These are phyloP conservation scores for Coemansia asiatica DNA, from an alignment of 192 early-diverging fungal species.

Conservation along the genomic window DNA sequence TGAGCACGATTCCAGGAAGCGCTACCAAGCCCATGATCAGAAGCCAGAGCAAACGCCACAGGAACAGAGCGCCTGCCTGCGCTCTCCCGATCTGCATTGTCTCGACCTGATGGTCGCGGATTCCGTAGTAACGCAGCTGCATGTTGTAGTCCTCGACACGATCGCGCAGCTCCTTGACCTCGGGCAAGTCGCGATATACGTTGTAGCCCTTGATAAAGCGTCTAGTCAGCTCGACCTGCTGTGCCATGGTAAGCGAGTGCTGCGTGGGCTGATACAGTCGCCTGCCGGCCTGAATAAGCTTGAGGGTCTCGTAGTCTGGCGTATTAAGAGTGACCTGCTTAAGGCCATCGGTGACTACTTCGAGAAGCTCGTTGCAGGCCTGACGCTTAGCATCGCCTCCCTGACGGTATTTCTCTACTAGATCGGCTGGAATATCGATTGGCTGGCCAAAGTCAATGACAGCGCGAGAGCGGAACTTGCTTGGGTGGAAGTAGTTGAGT, in stretches of 20 bases:
- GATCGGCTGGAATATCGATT: conserved; percentile 72
- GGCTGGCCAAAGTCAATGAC: conserved; percentile 96
- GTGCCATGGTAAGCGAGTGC: conserved; percentile 79
- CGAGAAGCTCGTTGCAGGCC: conserved; percentile 79
- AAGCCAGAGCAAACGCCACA: conserved; percentile 70
- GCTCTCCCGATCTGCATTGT: conserved; percentile 68
- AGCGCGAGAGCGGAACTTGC: conserved; percentile 93
- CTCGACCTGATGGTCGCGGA: conserved; percentile 95
- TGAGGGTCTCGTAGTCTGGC: conserved; percentile 81
- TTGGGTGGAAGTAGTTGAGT: conserved; percentile 95
- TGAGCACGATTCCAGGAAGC: conserved; percentile 77
- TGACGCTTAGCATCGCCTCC: conserved; percentile 83
- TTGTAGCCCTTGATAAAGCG: conserved; percentile 84
- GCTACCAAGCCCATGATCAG: conserved; percentile 72
- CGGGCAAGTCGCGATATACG: conserved; percentile 78
- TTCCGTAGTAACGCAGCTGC: conserved; percentile 87
- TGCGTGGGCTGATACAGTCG: conserved; percentile 87
- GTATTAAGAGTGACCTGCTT: conserved; percentile 91
- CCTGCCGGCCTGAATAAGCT: conserved; percentile 90
- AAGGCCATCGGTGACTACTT: conserved; percentile 74
- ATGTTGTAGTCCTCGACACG: conserved; percentile 84
- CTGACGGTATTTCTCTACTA: conserved; percentile 78
- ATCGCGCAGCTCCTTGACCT: conserved; percentile 74
- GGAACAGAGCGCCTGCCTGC: conserved; percentile 66
- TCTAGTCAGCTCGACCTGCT: conserved; percentile 86